Percentiles rank a stretch among this genome's conserved stretches.
Conservation (phyloP, 2,329 filamentous ascomycete genomes). For the Huntiella abstrusa region DNA sequence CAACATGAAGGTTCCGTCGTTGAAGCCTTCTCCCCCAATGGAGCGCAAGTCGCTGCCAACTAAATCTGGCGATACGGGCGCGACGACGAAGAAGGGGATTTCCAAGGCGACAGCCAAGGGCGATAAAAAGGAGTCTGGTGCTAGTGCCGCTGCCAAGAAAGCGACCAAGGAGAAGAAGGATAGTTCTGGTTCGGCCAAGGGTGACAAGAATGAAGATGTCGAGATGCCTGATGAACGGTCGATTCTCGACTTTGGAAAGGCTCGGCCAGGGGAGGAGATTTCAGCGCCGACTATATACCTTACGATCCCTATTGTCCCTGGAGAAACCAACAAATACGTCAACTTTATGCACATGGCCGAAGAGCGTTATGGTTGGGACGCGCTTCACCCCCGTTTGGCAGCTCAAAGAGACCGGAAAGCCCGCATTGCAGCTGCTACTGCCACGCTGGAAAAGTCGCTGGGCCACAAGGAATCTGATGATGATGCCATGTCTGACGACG, state of each 20-base stretch:
- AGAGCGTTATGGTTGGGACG: constrained; percentile 86
- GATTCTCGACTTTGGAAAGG: constrained; percentile 43
- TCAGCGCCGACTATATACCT: constrained; percentile 63
- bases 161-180: constrained; percentile 16
- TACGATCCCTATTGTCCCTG: constrained; percentile 53
- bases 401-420: constrained; percentile 75
- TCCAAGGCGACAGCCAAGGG: constrained; percentile 20
- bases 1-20: constrained; percentile 8
- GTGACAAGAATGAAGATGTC: constrained; percentile 33
- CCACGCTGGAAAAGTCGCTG: constrained; percentile 59
- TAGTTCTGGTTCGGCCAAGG: constrained; percentile 28
- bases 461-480: constrained; percentile 17
- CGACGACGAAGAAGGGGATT: not conserved
- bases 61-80: constrained; percentile 1
- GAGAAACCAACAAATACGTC: constrained; percentile 74
- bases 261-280: constrained; percentile 37
- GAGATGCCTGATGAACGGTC: constrained; percentile 26
- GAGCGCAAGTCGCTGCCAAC: constrained; percentile 10
- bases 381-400: constrained; percentile 75
- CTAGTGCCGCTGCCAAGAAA: constrained; percentile 14
- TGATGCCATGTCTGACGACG: constrained; percentile 71
- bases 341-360: constrained; percentile 91
- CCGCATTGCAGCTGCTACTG: constrained; percentile 74
- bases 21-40: constrained; percentile 9
- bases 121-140: constrained; percentile 28